These are phyloP conservation scores for Saccharomyces hybrid DNA, from an alignment of 1,139 yeast species.

Conservation along the genomic window DNA sequence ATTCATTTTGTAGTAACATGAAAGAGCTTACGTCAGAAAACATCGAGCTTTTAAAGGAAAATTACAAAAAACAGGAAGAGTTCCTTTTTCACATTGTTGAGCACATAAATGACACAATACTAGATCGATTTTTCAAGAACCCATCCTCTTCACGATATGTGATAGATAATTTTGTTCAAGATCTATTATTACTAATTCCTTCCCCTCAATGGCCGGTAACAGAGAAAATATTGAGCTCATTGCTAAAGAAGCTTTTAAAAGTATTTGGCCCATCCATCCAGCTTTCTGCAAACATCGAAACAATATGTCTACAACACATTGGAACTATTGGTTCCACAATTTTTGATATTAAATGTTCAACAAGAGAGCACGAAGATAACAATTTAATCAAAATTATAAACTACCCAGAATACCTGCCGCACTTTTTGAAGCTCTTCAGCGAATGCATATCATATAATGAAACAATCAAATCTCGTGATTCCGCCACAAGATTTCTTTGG, in stretches of 20 bases:
- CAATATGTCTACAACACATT: slow-evolving; percentile 45
- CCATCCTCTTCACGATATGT: slow-evolving; percentile 27
- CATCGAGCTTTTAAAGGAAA: not conserved
- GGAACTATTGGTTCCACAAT: slow-evolving; percentile 50
- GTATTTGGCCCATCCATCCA: slow-evolving; percentile 31
- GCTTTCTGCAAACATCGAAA: slow-evolving; percentile 37
- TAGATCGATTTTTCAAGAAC: slow-evolving; percentile 32
- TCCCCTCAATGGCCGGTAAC: slow-evolving; percentile 58
- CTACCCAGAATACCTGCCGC: slow-evolving; percentile 19
- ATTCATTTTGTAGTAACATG: slow-evolving; percentile 6
- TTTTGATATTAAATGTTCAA: slow-evolving; percentile 27
- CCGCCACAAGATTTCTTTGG: slow-evolving; percentile 14
- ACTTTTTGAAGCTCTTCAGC: slow-evolving; percentile 12
- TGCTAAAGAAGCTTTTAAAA: slow-evolving; percentile 37
- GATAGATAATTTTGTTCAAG: slow-evolving; percentile 48
- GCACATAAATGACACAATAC: slow-evolving; percentile 37
- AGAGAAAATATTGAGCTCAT: slow-evolving; percentile 40
- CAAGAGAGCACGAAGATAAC: slow-evolving; percentile 12
- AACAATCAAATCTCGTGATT: not conserved
- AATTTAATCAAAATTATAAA: slow-evolving; percentile 22
- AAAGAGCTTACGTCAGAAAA: slow-evolving; percentile 1
- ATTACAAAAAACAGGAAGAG: slow-evolving; percentile 8
- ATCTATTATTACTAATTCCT: slow-evolving; percentile 42
- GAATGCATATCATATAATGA: slow-evolving; percentile 10
- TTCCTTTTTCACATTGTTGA: slow-evolving; percentile 21